A percentile compares a stretch with the other conserved stretches of the same genome.
phyloP scores from a whole-genome alignment of 2,329 filamentous ascomycete species.

The Xylaria sp. region DNA sequence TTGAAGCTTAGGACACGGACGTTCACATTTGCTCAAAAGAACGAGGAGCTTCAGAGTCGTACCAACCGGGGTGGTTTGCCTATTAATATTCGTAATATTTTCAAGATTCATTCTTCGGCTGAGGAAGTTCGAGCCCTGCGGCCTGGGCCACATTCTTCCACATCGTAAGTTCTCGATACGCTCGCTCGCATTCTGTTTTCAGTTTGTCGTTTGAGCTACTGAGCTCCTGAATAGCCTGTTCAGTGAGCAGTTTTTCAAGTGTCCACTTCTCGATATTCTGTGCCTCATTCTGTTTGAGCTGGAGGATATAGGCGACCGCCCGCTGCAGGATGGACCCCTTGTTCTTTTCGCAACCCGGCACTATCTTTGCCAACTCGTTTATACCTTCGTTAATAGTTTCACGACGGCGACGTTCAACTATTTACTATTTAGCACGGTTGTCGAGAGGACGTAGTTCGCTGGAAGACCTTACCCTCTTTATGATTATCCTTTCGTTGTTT shows the following conservation, averaged over 20 bases:
- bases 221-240: conserved; percentile 87
- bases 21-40: background rate
- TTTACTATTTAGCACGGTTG: conserved; percentile 28
- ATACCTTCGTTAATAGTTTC: conserved; percentile 99
- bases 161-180: conserved; percentile 77
- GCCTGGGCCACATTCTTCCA: conserved; percentile 75
- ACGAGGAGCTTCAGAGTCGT: background rate
- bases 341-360: conserved; percentile 98
- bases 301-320: conserved; percentile 91
- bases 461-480: conserved; percentile 77
- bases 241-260: conserved; percentile 85
- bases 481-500: conserved; percentile 97
- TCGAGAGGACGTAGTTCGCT: background rate
- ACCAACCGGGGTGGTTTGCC: background rate
- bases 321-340: conserved; percentile 96
- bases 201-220: conserved; percentile 86
- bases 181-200: conserved; percentile 77
- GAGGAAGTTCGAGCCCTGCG: conserved; percentile 58
- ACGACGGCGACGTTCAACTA: conserved; percentile 92
- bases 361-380: conserved; percentile 96
- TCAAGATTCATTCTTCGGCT: conserved; percentile 47
- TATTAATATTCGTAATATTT: conserved; percentile 21
- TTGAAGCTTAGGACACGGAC: background rate
- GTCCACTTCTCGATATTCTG: conserved; percentile 96
- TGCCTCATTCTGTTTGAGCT: conserved; percentile 91